These are phyloP conservation scores for Suillus subaureus DNA, from an alignment of 768 basidiomycete species.

Conservation along the genomic window DNA sequence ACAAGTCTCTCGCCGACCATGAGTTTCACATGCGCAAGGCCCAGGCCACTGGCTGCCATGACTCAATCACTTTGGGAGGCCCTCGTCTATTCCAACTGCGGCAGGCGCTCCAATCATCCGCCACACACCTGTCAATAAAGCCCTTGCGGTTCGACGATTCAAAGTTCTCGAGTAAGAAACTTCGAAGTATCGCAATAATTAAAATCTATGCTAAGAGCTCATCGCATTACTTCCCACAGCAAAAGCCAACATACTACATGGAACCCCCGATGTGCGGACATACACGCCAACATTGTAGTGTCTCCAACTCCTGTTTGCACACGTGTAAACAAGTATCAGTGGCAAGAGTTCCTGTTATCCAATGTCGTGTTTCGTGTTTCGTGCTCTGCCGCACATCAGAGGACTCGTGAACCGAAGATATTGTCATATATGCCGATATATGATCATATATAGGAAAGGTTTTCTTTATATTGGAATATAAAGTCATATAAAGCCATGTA, in stretches of 20 bases:
- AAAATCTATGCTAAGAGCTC: not conserved
- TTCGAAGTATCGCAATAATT: not conserved
- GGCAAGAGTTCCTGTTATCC: not conserved
- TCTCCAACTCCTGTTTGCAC: not conserved
- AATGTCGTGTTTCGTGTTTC: not conserved
- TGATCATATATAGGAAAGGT: no score
- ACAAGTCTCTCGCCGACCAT: not conserved
- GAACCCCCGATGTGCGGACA: constrained; percentile 6
- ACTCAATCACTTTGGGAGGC: not conserved
- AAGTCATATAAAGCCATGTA: no score
- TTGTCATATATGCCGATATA: no score
- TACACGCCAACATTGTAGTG: not conserved
- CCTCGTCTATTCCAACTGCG: not conserved
- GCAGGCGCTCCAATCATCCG: not conserved
- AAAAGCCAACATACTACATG: not conserved
- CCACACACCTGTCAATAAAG: not conserved
- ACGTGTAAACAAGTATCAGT: constrained; percentile 6
- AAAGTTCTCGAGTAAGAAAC: not conserved
- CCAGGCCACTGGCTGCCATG: not conserved
- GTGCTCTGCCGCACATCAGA: no score
- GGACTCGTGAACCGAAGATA: no score
- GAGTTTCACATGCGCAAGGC: not conserved
- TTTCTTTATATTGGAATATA: no score
- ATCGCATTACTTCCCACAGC: no score
- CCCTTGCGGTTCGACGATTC: no score